phyloP scores from a whole-genome alignment of 352 stramenopile species.

The Aphanomyces cochlioides region DNA sequence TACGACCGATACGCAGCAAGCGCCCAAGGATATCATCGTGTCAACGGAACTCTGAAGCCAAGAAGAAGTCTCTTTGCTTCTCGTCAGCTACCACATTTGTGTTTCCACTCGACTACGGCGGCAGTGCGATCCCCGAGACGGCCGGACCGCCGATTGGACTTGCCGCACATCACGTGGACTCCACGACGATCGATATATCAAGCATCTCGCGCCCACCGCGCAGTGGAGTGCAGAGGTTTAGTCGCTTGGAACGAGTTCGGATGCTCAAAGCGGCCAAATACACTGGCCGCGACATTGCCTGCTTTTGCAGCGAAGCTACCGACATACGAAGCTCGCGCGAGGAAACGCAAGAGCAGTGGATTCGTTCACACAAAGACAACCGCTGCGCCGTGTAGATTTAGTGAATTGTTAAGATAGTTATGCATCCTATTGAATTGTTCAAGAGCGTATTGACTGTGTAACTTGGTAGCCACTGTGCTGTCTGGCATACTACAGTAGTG shows the following conservation, averaged over 20 bases:
- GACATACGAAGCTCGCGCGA: conserved; percentile 18
- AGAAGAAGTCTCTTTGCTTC: conserved; percentile 21
- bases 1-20: conserved; percentile 8
- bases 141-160: conserved; percentile 18
- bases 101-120: conserved; percentile 16
- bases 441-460: too few relatives aligned
- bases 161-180: neutral
- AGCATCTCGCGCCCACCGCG: neutral
- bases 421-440: too few relatives aligned
- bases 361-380: neutral
- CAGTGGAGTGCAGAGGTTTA: conserved; percentile 11
- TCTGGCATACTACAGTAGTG: too few relatives aligned
- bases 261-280: conserved; percentile 22
- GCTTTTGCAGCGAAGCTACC: conserved; percentile 16
- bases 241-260: conserved; percentile 15
- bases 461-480: too few relatives aligned
- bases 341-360: conserved; percentile 21
- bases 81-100: conserved; percentile 15
- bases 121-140: neutral
- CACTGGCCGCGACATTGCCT: conserved; percentile 17
- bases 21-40: neutral
- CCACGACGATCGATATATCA: conserved; percentile 7
- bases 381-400: neutral
- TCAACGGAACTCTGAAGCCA: neutral
- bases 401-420: too few relatives aligned